These are phyloP conservation scores for Xylaria curta DNA, from an alignment of 495 filamentous ascomycete species.

Conservation along the genomic window DNA sequence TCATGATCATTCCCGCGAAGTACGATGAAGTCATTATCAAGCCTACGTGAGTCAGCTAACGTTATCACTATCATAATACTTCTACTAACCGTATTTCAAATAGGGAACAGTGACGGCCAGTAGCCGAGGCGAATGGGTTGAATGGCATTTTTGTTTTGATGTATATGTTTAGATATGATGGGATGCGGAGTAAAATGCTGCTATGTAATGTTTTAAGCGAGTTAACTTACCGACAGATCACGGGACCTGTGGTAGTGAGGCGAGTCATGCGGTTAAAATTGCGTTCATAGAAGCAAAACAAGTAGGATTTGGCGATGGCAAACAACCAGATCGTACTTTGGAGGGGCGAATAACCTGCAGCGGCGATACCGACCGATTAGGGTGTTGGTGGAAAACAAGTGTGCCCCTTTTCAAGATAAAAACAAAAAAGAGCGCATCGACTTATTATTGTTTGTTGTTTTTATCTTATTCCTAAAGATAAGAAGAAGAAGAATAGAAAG, in stretches of 20 bases:
- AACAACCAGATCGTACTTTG: background rate
- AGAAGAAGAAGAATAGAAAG: background rate
- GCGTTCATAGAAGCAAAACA: background rate
- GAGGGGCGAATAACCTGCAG: constrained; percentile 15
- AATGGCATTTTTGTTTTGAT: constrained; percentile 51
- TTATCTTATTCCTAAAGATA: too few species aligned
- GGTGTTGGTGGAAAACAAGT: background rate
- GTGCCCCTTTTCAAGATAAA: background rate
- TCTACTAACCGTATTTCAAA: constrained; percentile 63
- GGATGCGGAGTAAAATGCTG: constrained; percentile 15
- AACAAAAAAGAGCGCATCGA: background rate
- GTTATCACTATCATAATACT: background rate
- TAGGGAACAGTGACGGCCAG: constrained; percentile 50
- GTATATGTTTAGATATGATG: background rate
- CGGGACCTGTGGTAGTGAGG: constrained; percentile 4
- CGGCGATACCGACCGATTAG: constrained; percentile 19
- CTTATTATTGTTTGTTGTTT: background rate
- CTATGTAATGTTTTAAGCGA: constrained; percentile 19
- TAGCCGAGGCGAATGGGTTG: constrained; percentile 55
- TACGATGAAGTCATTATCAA: constrained; percentile 80
- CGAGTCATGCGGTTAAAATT: constrained; percentile 10
- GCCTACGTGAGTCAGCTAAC: constrained; percentile 53
- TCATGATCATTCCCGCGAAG: constrained; percentile 78
- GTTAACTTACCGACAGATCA: background rate
- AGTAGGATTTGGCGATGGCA: background rate